Percentiles rank a stretch among this genome's conserved stretches.
phyloP scores from a whole-genome alignment of 2,329 filamentous ascomycete genomes.

The Zalaria sp. region DNA sequence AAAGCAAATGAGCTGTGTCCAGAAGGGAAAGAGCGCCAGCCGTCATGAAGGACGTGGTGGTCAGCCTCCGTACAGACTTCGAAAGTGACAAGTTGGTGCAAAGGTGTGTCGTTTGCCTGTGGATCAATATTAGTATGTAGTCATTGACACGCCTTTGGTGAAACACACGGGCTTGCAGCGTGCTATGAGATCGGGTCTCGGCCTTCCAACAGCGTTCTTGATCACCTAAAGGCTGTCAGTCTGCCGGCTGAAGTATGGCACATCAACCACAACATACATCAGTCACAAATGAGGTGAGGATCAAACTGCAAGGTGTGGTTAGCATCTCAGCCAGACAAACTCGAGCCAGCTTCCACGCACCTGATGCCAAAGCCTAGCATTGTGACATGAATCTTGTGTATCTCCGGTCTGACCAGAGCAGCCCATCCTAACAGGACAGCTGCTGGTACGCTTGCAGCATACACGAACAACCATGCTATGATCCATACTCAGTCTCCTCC shows the following conservation, averaged over 20 bases:
- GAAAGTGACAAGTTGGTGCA: constrained; percentile 42
- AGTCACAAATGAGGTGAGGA: constrained; percentile 70
- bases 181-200: constrained; percentile 76
- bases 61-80: constrained; percentile 59
- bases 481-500: constrained; percentile 10
- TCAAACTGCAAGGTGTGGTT: constrained; percentile 30
- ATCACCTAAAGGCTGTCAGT: constrained; percentile 35
- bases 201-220: constrained; percentile 76
- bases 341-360: not conserved
- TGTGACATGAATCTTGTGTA: constrained; percentile 74
- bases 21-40: constrained; percentile 71
- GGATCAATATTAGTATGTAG: not conserved
- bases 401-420: constrained; percentile 42
- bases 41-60: constrained; percentile 60
- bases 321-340: not conserved
- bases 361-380: constrained; percentile 65
- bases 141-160: constrained; percentile 8
- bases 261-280: constrained; percentile 34
- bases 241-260: not conserved
- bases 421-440: constrained; percentile 53
- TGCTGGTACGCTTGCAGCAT: constrained; percentile 61
- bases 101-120: constrained; percentile 32
- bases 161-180: constrained; percentile 56
- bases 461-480: constrained; percentile 60
- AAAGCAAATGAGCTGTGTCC: constrained; percentile 73